Evolutionary conservation across 495 filamentous ascomycete genomes (phyloP), one percentile per base, ranked within the genome.

Genomic region (Lasiosphaeria miniovina): DNA sequence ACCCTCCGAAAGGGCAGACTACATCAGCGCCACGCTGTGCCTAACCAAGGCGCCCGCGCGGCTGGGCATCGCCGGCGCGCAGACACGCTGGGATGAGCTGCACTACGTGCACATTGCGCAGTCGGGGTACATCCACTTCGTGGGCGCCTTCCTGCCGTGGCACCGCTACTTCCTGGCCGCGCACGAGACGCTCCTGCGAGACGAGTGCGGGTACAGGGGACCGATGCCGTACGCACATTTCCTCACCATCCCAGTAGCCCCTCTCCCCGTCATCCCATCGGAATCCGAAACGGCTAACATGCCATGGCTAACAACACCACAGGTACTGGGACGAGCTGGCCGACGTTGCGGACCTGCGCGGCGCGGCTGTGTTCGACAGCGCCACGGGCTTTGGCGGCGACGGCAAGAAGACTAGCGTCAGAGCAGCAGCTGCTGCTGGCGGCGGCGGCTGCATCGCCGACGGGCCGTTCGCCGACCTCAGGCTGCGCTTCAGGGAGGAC

Each of bases 151-250:
- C 64, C 61, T 82, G 11, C 75, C 77, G 10, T 83, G 76, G 70
- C 81, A 84, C 61, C 71, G 81, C 52, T 80, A 80, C 58, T 79
- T 77, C 46, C 33, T 80, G 4, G 63, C 68, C 24, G 61, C 72
- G 3, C 78, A 79, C 51, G 81, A 81, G 59, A 69, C 70, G 5
- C 54, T 76, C 0, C 60, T 85, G 33, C 61, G 69, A 3, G 71
- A 75, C 2, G 74, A 77, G 52, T 84, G 81, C 55, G 69, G 70
- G 32, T 83, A 79, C 59, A 63, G 54, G 9, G 77, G 76, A 4
- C 64, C 67, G 11, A 67, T 80, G 32, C 78, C 80, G 75, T 82
- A 71, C 61, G 77, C 58, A 36, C n/a, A n/a, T n/a, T n/a, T n/a
- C n/a, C n/a, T n/a, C n/a, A n/a, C n/a, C n/a, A n/a, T n/a, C n/a